Base-by-base conservation (phyloP, 169 alveolate species). In the Eimeria brunetti region DNA sequence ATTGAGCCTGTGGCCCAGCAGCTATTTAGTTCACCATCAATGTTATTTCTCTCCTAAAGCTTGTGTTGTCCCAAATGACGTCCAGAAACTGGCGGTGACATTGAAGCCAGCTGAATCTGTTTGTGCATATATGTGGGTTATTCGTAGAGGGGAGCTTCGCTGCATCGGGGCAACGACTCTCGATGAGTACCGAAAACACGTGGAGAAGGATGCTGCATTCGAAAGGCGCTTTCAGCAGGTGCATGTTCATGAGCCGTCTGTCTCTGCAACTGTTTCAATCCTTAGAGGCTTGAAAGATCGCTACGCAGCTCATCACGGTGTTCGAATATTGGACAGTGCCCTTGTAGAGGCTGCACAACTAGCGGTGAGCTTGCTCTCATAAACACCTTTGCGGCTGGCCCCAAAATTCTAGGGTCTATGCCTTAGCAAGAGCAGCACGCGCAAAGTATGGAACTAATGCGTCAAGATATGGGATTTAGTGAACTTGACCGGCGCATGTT, bases 121-220 rank as follows among this genome's bases (percentile, higher is more conserved):
- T 3, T n/a, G 7, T 0, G 11, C 46, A 16, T 36, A 30, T 49
- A 33, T 30, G 51, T 38, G 33, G 56, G 24, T 85, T 44, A 44
- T 7, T 60, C 27, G 30, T 51, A 89, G 94, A 75, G 94, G 94
- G 49, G 94, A 89, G 60, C 89, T 89, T 18, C 88, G 94, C 60
- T 89, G 94, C 67, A 97, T 98, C 46, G 99, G 99, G 49, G 99
- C 99, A 27, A 98, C 99, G 5, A 98, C 99, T 8, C 96, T 98
- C 89, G 98, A 98, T 91, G 99, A 98, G 89, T 98, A 98, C 91
- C 95, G 98, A n/a, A 98, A 98, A 78, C 96, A 96, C 94, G 97
- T 98, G 76, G 99, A 98, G 95, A 98, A 98, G 89, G 99, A 98
- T 76, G 98, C 98, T 49, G 99, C 99, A 14, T 84, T 98, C 75